Evolutionary conservation across 768 basidiomycete genomes (phyloP).

Genomic region (Amanita phalloides): DNA sequence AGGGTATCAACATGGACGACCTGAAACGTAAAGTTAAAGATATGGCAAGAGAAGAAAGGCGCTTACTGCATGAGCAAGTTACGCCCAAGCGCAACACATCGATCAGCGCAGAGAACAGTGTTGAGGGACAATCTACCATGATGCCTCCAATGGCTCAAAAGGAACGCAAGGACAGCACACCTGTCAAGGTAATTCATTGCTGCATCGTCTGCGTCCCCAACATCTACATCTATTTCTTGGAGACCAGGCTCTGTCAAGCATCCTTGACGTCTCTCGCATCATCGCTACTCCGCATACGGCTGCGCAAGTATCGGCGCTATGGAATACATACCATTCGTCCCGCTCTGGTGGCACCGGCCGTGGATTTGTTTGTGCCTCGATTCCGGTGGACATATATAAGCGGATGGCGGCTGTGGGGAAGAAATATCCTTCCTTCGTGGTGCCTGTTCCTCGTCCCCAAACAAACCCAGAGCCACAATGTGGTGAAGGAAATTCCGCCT

Average conservation of each 20-base stretch:
- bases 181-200: constrained; percentile 41
- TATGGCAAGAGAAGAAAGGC: constrained; percentile 14
- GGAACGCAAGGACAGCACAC: constrained; percentile 52
- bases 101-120: constrained; percentile 7
- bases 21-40: constrained; percentile 23
- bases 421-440: constrained; percentile 68
- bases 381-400: constrained; percentile 63
- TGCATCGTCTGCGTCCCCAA: not conserved
- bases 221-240: constrained; percentile 3
- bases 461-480: constrained; percentile 10
- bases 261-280: constrained; percentile 69
- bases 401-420: constrained; percentile 55
- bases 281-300: constrained; percentile 57
- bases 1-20: constrained; percentile 16
- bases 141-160: constrained; percentile 7
- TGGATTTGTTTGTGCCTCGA: constrained; percentile 75
- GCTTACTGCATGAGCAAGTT: constrained; percentile 11
- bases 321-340: constrained; percentile 83
- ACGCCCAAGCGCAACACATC: not conserved
- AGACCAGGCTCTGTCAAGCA: constrained; percentile 63
- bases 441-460: constrained; percentile 60
- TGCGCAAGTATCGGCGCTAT: constrained; percentile 69
- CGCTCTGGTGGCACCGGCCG: constrained; percentile 73
- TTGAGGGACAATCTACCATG: constrained; percentile 1
- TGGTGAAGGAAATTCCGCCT: constrained; percentile 32